Evolutionary conservation across 179 eudicot species (phyloP).

Genomic region (Patellifolia procumbens): DNA sequence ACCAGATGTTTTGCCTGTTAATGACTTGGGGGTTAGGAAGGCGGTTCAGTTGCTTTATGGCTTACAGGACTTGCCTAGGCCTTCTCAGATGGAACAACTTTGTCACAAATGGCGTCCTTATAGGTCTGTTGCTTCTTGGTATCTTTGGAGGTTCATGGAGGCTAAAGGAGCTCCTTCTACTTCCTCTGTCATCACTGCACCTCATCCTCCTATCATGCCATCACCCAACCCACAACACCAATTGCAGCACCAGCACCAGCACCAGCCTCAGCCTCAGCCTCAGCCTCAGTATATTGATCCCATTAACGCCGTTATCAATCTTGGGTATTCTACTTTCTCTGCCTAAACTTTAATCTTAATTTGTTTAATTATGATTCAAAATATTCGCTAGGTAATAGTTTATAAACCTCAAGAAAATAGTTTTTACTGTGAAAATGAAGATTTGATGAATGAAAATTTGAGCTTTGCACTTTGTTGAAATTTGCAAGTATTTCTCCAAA

Average conservation of each 20-base stretch:
- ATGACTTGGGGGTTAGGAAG: conserved; percentile 76
- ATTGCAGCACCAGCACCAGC: conserved; percentile 31
- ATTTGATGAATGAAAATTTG: no score
- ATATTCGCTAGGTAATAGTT: background rate
- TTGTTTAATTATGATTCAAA: background rate
- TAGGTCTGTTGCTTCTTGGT: conserved; percentile 90
- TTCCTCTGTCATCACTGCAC: conserved; percentile 27
- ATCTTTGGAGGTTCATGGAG: conserved; percentile 85
- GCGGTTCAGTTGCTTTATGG: conserved; percentile 74
- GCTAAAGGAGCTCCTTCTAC: conserved; percentile 45
- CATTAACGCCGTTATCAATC: conserved; percentile 37
- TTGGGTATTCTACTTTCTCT: conserved; percentile 33
- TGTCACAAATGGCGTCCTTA: conserved; percentile 95
- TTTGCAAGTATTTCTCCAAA: no score
- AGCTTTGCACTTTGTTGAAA: no score
- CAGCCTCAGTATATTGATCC: conserved; percentile 45
- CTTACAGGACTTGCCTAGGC: conserved; percentile 71
- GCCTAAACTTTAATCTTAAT: background rate
- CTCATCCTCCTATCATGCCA: conserved; percentile 25
- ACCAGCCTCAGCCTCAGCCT: no score
- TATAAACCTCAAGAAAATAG: background rate
- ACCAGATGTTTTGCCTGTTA: conserved; percentile 89
- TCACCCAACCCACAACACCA: conserved; percentile 33
- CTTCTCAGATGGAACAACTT: conserved; percentile 84
- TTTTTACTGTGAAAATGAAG: no score